Evolutionary conservation across 2,329 filamentous ascomycete species (phyloP), one percentile per base, ranked within the genome.

Genomic region (Hypoxylon sp.): DNA sequence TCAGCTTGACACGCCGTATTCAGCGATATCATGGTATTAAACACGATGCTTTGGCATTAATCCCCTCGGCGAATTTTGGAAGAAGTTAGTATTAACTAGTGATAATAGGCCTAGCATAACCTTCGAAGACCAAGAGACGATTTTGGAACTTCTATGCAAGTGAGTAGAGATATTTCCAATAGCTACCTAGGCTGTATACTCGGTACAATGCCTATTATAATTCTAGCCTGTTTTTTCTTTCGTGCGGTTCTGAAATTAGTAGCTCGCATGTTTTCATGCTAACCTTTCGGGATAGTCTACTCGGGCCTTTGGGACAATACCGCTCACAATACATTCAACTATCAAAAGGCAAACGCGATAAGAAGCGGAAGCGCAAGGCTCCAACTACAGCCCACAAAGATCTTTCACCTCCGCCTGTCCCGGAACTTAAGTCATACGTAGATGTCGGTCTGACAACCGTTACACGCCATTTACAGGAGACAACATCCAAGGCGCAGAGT

Each of bases 121-220:
- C 1, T 75, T 80, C 17, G 81, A 87, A 52, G 83, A 91, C 57
- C 89, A 92, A 77, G 85, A 90, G 56, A 82, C 84, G 3, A 90
- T 92, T 38, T 75, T 92, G 9, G 89, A 92, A 68, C 81, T 93
- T 52, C 82, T 92, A 4, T 91, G 87, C 85, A 86, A 82, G 90
- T 92, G 83, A 73, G 81, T 79, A 21, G 14, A 41, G 17, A 45
- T n/a, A 38, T 19, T 30, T 28, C 28, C n/a, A 21, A 45, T 30
- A 11, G n/a, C 51, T 28, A 11, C 13, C 51, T 28, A 28, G 7
- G 38, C 19, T 28, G 49, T 13, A 14, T 36, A 5, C 49, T 14
- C 19, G 11, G 30, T 14, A 13, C 14, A 14, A 36, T 52, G 17
- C 30, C 6, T 52, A 17, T 52, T n/a, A 3, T 19, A 14, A 21